Base-by-base conservation (phyloP, 495 filamentous ascomycete species). In the Penicillium robsamsonii region DNA sequence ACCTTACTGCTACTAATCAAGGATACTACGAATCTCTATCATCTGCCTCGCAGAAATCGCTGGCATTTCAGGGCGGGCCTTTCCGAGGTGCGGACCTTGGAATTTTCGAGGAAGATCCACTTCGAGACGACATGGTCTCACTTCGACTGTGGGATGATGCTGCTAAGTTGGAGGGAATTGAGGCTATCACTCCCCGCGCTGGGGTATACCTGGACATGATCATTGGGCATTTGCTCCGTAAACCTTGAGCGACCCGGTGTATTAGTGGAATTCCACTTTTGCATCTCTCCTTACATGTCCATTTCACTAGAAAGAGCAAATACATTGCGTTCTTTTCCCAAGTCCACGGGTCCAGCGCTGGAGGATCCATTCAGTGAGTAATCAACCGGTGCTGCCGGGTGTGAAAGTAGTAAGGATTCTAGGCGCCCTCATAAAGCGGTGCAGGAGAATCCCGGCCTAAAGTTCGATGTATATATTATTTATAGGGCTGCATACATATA, bases 61-160 rank as follows among this genome's bases (percentile, higher is more conserved):
- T 79, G 37, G 56, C 54, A 17, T 79, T 75, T 44, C 76, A 79
- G 44, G 75, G 76, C 15, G 77, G 75, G 11, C 75, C 75, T 1
- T 76, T 78, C 45, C 37, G 60, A 24, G 73, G 67, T 1, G 58
- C 49, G 0, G 75, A 78, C 46, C 52, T 75, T 4, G 25, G 46
- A 17, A 45, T 41, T 5, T 72, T 72, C 17, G 61, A 69, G 4
- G 25, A 62, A 47, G 68, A 75, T 49, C 66, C 66, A 1, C 62
- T 74, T 27, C 66, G 65, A 5, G 65, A 71, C 31, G 70, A 74
- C 20, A 77, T 75, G 72, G 70, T 74, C 31, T 60, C 61, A 5
- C 55, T 79, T 18, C 63, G 75, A 24, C 63, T 64, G 44, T 79
- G 75, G 73, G 75, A 79, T 56, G 75, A 79, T 66, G 57, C 52